Base-by-base conservation (phyloP, 768 basidiomycete species). In the Trametes cinnabarina region DNA sequence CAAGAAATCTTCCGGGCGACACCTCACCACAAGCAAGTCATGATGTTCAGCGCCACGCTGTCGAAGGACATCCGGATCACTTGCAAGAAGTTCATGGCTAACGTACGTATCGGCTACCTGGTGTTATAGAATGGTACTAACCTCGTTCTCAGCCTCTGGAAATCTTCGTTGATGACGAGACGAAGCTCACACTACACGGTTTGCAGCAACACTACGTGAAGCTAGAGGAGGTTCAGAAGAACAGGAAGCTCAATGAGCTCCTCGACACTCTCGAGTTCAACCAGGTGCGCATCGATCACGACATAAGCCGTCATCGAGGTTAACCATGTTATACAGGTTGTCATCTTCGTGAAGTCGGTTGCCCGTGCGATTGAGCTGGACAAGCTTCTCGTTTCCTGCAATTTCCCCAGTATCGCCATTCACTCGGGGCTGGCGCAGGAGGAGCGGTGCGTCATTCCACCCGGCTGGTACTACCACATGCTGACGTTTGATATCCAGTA, bases 1-100 rank as follows among this genome's bases (percentile, higher is more conserved):
- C 97, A 99, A 86, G 97, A 99, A 79, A 98, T 99, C 69, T 99
- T 98, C 85, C 89, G 96, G 68, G 84, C 93, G 17, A 98, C 97
- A 19, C 97, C 97, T 49, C 96, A 97, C 75, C 94, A 97, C 83
- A 99, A 99, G 80, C 96, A 99, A 82, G 97, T 99, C 65, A 99
- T 99, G 97, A 99, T 99, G 97, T 99, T 99, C 82, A 96, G 94
- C 67, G 97, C 97, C 39, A 99, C 97, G 1, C 77, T 99, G 60
- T 86, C 93, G 56, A 98, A 99, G 80, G 97, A 98, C 64, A 96
- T 99, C 57, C 83, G 97, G 56, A 82, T 87, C 7, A 98, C 97
- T 0, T 99, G 97, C 85, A 98, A 98, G 79, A 98, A 99, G 72
- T 99, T 99, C 74, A 99, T 99, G 97, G 91, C 92, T 30, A 96